A percentile compares a stretch with the other conserved stretches of the same genome.
Conservation (phyloP, 176 grass and related monocot species). For the Carex cristatella region DNA sequence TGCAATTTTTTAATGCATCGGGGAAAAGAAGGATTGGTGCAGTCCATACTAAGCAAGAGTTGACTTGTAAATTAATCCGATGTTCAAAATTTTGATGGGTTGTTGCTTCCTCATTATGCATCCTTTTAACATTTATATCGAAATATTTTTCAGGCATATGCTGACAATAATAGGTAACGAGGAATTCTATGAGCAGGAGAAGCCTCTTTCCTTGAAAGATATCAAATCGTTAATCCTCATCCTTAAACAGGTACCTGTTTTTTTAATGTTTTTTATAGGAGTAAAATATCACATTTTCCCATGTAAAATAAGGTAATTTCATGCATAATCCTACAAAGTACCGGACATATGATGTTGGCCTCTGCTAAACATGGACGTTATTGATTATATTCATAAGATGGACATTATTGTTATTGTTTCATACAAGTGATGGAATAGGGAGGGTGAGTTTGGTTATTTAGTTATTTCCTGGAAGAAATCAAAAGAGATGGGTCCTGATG, state of each 20-base stretch:
- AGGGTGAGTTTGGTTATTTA: not conserved
- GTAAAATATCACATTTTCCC: not conserved
- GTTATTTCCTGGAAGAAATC: not conserved
- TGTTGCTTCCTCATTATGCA: not conserved
- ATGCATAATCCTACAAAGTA: not conserved
- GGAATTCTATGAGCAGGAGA: constrained; percentile 96
- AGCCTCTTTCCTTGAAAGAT: constrained; percentile 81
- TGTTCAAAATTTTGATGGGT: not conserved
- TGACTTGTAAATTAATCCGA: not conserved
- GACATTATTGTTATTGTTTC: not conserved
- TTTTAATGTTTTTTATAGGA: not conserved
- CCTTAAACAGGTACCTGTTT: constrained; percentile 76
- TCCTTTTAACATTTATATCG: not conserved
- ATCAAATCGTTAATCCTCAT: constrained; percentile 78
- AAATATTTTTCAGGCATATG: constrained; percentile 62
- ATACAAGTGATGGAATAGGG: not conserved
- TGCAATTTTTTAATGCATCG: not conserved
- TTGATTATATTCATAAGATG: not conserved
- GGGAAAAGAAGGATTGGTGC: not conserved
- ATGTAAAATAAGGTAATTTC: not conserved
- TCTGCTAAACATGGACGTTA: not conserved
- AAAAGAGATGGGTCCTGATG: not conserved
- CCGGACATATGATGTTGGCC: not conserved
- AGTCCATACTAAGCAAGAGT: not conserved
- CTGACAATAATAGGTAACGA: constrained; percentile 87